Evolutionary conservation across 2,329 filamentous ascomycete genomes (phyloP), one percentile per base, ranked within the genome.

Genomic region (Fusarium veterinarium): DNA sequence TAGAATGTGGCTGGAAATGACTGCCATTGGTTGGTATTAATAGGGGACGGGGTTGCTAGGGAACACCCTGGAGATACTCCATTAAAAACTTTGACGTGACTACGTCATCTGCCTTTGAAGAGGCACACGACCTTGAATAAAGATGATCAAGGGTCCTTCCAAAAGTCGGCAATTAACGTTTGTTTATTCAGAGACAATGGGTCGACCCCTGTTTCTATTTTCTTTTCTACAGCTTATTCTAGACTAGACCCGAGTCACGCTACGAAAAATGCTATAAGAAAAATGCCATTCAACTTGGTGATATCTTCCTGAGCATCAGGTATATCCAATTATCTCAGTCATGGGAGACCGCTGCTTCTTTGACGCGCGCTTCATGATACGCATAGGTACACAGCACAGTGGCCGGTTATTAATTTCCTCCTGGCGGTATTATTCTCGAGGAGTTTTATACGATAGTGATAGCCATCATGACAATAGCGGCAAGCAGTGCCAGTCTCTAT

Each of bases 1-100:
- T 68, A 23, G 45, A 65, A 69, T 75, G 76, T 78, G 76, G 76
- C 76, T 78, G 71, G 69, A 60, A 41, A 16, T 13, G 7, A 3
- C 4, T 6, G 63, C 52, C 23, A 75, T 76, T 77, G 73, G 76
- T 23, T 44, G 55, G 44, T 77, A 77, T 77, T 73, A 67, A 76
- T 77, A 77, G 71, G 62, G 67, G 33, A 62, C 52, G 48, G 75
- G 65, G 58, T 53, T 46, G 28, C 58, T 38, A 48, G 45, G 55
- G 61, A 33, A 57, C 52, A 28, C 74, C 75, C 69, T 77, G 73
- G 62, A 65, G 61, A 75, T 72, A 20, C 23, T 8, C 55, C 31
- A 49, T 49, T 49, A 23, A 37, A 37, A 35, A 37, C 55, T n/a
- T 48, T 33, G 53, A 10, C n/a, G 30, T 13, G 14, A 25, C 74